phyloP scores from a whole-genome alignment of 768 basidiomycete genomes.

The Rossbeevera mucosa region DNA sequence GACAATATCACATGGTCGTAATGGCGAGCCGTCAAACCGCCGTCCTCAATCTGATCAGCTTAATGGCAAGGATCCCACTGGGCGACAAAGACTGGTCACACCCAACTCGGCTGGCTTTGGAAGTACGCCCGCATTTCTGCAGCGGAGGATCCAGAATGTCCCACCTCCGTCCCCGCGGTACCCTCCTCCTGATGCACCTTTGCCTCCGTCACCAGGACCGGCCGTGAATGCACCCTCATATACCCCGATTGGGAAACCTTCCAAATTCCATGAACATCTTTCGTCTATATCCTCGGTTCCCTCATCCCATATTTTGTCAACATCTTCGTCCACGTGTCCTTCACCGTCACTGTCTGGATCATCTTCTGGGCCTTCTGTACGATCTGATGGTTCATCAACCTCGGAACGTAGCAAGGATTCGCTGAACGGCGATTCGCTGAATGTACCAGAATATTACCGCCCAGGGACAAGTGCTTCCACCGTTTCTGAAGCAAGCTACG shows the following conservation, averaged over 20 bases:
- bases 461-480: conserved; percentile 21
- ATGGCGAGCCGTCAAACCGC: background rate
- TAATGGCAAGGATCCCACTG: conserved; percentile 2
- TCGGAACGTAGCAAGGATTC: conserved; percentile 18
- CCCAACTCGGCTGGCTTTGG: conserved; percentile 5
- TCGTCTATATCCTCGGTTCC: conserved; percentile 27
- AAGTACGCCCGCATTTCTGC: conserved; percentile 24
- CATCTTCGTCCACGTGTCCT: conserved; percentile 11
- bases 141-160: conserved; percentile 26
- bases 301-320: conserved; percentile 8
- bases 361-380: conserved; percentile 27
- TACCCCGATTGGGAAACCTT: conserved; percentile 13
- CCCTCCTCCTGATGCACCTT: conserved; percentile 26
- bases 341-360: conserved; percentile 26
- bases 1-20: background rate
- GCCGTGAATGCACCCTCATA: conserved; percentile 1
- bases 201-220: conserved; percentile 25
- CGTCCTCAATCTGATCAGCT: conserved; percentile 7
- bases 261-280: conserved; percentile 33
- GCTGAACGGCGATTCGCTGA: conserved; percentile 8
- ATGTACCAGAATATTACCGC: conserved; percentile 8
- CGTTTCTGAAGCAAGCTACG: conserved; percentile 18
- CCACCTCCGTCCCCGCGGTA: conserved; percentile 24
- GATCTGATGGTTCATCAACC: conserved; percentile 18
- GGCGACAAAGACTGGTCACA: conserved; percentile 17